These are phyloP conservation scores for Fraxinus velutina DNA, from an alignment of 305 asterid species.

Conservation along the genomic window DNA sequence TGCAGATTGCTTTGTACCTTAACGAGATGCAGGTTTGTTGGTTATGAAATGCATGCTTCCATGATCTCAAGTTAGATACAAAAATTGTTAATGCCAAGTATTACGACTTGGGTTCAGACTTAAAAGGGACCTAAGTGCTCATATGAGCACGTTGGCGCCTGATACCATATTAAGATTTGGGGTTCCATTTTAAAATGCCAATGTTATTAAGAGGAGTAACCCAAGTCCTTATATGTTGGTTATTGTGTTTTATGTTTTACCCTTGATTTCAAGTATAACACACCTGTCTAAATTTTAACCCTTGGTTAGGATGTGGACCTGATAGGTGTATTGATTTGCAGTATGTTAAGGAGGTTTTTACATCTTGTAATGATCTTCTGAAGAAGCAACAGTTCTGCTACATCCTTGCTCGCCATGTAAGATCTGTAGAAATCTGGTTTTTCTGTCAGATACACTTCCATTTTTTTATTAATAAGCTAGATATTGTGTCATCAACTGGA, in stretches of 20 bases:
- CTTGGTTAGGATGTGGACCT: not conserved
- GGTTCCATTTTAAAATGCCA: too few species aligned
- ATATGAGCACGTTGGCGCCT: not conserved
- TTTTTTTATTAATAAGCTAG: not conserved
- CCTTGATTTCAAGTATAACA: slow-evolving; percentile 6
- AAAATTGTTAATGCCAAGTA: slow-evolving; percentile 2
- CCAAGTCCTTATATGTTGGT: not conserved
- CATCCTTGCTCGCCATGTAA: slow-evolving; percentile 91
- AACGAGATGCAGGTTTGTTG: slow-evolving; percentile 66
- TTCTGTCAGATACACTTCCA: not conserved
- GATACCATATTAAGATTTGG: not conserved
- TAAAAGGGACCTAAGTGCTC: not conserved
- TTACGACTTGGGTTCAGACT: not conserved
- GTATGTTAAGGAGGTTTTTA: slow-evolving; percentile 78
- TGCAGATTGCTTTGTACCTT: slow-evolving; percentile 75
- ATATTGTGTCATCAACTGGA: not conserved
- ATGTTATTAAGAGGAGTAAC: not conserved
- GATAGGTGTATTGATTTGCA: slow-evolving; percentile 35
- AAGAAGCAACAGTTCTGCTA: slow-evolving; percentile 76
- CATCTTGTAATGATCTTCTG: slow-evolving; percentile 53
- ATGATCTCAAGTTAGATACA: slow-evolving; percentile 1
- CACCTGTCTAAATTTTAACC: not conserved
- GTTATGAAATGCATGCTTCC: slow-evolving; percentile 10
- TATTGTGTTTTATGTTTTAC: not conserved
- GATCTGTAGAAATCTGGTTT: slow-evolving; percentile 26